These are phyloP conservation scores for Penicillium sp. DNA, from an alignment of 2,329 filamentous ascomycete genomes.

Conservation along the genomic window DNA sequence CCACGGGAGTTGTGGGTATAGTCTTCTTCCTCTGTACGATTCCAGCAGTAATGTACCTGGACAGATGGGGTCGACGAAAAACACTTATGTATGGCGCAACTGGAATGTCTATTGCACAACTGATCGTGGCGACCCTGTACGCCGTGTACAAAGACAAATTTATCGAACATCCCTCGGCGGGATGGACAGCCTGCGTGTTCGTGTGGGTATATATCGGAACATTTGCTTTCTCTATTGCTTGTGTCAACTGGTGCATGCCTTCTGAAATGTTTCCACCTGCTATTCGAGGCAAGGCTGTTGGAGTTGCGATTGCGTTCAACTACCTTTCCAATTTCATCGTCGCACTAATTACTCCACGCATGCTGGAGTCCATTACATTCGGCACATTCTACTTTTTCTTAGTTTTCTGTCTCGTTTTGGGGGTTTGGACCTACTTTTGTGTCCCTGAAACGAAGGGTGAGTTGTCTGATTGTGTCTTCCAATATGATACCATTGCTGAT, in stretches of 20 bases:
- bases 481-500: neutral
- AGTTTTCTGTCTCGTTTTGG: neutral
- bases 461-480: neutral
- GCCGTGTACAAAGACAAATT: slow-evolving; percentile 66
- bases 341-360: neutral
- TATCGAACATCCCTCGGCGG: slow-evolving; percentile 60
- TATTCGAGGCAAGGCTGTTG: slow-evolving; percentile 71
- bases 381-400: slow-evolving; percentile 2
- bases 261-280: slow-evolving; percentile 76
- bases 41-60: slow-evolving; percentile 39
- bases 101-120: slow-evolving; percentile 70
- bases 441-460: slow-evolving; percentile 1
- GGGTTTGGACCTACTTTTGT: slow-evolving; percentile 1
- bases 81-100: slow-evolving; percentile 56
- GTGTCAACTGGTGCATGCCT: slow-evolving; percentile 67
- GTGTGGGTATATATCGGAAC: slow-evolving; percentile 72
- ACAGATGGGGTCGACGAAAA: slow-evolving; percentile 37
- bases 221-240: slow-evolving; percentile 73
- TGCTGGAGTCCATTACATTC: neutral
- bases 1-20: slow-evolving; percentile 37
- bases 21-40: slow-evolving; percentile 33
- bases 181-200: slow-evolving; percentile 65
- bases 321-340: slow-evolving; percentile 2
- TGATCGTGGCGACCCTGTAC: slow-evolving; percentile 70
- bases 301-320: neutral